Percentiles rank a stretch among this genome's conserved stretches.
Evolutionary conservation across 441 rosid genomes (phyloP).

Genomic region (Euphorbia schlechtendalii): DNA sequence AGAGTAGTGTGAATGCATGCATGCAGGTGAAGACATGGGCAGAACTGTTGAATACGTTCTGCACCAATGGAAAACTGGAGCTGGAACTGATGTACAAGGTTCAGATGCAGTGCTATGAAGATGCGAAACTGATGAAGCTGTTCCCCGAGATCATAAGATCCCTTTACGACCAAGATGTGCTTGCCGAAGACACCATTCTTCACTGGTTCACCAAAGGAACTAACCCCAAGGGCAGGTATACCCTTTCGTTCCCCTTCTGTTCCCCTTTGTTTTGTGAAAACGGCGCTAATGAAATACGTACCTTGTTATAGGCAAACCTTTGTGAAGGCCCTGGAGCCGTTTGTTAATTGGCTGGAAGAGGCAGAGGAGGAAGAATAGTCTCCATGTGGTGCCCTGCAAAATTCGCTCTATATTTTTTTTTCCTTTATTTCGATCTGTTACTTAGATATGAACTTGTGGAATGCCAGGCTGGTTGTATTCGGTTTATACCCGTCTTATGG

Average conservation of each 20-base stretch:
- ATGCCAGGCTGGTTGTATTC: slow-evolving; percentile 14
- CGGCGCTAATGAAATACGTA: too few species aligned
- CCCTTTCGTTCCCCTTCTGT: neutral
- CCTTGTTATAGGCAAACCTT: slow-evolving; percentile 57
- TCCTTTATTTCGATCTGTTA: neutral
- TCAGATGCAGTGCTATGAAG: slow-evolving; percentile 97
- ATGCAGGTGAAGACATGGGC: slow-evolving; percentile 92
- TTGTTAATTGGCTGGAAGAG: slow-evolving; percentile 95
- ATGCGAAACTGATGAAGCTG: slow-evolving; percentile 92
- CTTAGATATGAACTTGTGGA: slow-evolving; percentile 17
- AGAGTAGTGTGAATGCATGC: slow-evolving; percentile 18
- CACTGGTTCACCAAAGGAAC: slow-evolving; percentile 89
- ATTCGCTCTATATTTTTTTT: neutral
- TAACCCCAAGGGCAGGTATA: slow-evolving; percentile 85
- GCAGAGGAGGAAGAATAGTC: slow-evolving; percentile 93
- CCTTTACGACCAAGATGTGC: slow-evolving; percentile 88
- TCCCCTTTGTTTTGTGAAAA: neutral
- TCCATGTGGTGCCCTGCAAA: neutral
- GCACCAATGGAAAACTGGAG: slow-evolving; percentile 83
- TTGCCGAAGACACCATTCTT: slow-evolving; percentile 90
- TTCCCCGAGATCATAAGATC: slow-evolving; percentile 88
- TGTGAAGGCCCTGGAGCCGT: slow-evolving; percentile 89
- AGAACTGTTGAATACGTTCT: slow-evolving; percentile 58
- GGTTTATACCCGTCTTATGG: slow-evolving; percentile 20
- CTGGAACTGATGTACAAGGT: slow-evolving; percentile 91